phyloP scores from a whole-genome alignment of 2,329 filamentous ascomycete genomes.

The Dactylellina sp. region DNA sequence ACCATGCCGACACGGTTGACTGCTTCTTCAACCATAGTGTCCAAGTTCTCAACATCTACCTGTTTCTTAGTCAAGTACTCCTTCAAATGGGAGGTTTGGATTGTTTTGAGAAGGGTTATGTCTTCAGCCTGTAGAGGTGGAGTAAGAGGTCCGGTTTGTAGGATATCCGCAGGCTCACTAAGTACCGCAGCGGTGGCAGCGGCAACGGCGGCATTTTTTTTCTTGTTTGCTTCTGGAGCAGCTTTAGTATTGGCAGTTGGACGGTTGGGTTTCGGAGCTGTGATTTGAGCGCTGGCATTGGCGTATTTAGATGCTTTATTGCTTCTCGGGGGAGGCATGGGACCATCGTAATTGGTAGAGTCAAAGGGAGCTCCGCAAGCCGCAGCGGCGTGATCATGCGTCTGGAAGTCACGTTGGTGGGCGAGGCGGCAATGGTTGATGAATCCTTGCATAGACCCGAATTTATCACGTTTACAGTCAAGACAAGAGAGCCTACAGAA shows the following conservation, averaged over 20 bases:
- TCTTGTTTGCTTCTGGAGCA: constrained; percentile 28
- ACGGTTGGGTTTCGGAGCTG: constrained; percentile 16
- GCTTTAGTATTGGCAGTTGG: constrained; percentile 21
- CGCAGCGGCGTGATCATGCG: constrained; percentile 91
- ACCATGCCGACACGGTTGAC: constrained; percentile 59
- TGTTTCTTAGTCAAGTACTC: constrained; percentile 58
- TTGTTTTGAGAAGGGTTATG: constrained; percentile 46
- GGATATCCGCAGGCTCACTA: constrained; percentile 9
- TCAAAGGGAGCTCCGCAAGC: constrained; percentile 87
- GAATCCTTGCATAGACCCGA: constrained; percentile 97
- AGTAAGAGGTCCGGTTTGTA: constrained; percentile 57
- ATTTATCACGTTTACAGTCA: constrained; percentile 89
- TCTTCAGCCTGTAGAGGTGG: constrained; percentile 58
- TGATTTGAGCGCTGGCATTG: neutral
- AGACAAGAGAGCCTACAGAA: constrained; percentile 76
- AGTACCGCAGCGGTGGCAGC: neutral
- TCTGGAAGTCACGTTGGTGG: constrained; percentile 92
- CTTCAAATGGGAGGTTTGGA: constrained; percentile 59
- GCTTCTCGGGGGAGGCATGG: constrained; percentile 40
- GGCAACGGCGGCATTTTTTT: constrained; percentile 12
- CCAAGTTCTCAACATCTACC: constrained; percentile 58
- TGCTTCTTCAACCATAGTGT: constrained; percentile 59
- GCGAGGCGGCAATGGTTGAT: constrained; percentile 99
- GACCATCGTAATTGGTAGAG: constrained; percentile 56
- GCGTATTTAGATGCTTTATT: constrained; percentile 44